Percentiles rank a stretch among this genome's conserved stretches.
phyloP scores from a whole-genome alignment of 108 stramenopile genomes.

The Cylindrotheca closterium region DNA sequence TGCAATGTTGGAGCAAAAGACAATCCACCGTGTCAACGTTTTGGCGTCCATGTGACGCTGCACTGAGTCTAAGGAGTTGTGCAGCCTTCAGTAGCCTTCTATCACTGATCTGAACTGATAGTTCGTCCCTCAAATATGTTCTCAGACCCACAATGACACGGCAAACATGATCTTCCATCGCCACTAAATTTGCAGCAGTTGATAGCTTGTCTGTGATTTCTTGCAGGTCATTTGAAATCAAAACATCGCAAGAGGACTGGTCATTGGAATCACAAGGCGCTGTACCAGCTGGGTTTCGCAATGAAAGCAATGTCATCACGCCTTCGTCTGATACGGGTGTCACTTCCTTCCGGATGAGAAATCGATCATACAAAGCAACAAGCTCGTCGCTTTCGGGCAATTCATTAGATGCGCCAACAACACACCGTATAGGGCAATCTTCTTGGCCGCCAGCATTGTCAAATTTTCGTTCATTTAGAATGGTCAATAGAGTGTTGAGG shows the following conservation, averaged over 20 bases:
- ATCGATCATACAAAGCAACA: conserved; percentile 73
- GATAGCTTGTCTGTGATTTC: conserved; percentile 30
- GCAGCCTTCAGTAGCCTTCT: conserved; percentile 65
- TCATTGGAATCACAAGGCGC: conserved; percentile 10
- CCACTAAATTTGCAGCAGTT: conserved; percentile 27
- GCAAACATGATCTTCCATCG: conserved; percentile 41
- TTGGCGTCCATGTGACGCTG: conserved; percentile 55
- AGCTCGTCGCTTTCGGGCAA: conserved; percentile 74
- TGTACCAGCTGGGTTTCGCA: conserved; percentile 28
- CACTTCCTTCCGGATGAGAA: conserved; percentile 68
- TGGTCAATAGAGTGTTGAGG: conserved; percentile 74
- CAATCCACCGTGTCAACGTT: conserved; percentile 63
- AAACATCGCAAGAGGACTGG: conserved; percentile 1
- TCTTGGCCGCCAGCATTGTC: conserved; percentile 63
- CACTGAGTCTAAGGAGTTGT: conserved; percentile 54
- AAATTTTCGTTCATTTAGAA: conserved; percentile 76
- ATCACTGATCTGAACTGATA: conserved; percentile 60
- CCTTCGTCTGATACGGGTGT: conserved; percentile 69
- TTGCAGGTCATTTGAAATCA: conserved; percentile 34
- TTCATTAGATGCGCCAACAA: conserved; percentile 79
- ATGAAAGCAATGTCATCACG: conserved; percentile 46
- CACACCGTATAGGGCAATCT: conserved; percentile 63
- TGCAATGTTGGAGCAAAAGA: conserved; percentile 55
- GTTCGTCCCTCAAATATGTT: conserved; percentile 50
- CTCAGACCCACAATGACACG: conserved; percentile 49